Percentiles rank a stretch among this genome's conserved stretches.
Evolutionary conservation across 768 basidiomycete species (phyloP).

Genomic region (Guyanaporus albipodus): DNA sequence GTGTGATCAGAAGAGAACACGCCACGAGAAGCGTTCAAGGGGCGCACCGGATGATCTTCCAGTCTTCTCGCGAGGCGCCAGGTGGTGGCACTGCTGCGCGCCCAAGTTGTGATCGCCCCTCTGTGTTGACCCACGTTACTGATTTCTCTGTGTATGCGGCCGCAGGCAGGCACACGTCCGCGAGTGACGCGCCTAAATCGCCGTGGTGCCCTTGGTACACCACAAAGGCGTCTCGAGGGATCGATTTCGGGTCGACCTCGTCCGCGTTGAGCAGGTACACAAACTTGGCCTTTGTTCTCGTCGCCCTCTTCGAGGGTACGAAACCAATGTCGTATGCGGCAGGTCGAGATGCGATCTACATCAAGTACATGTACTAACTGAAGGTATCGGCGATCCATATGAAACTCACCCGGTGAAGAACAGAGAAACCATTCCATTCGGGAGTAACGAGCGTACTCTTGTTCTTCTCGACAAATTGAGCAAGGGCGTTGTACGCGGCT

Average conservation of each 20-base stretch:
- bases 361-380: background rate
- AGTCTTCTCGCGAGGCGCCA: conserved; percentile 94
- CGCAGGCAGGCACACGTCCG: conserved; percentile 93
- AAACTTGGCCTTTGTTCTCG: conserved; percentile 82
- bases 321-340: conserved; percentile 96
- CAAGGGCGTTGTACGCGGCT: conserved; percentile 69
- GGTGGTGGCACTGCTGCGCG: conserved; percentile 91
- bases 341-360: conserved; percentile 82
- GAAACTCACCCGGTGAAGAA: conserved; percentile 78
- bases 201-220: conserved; percentile 99
- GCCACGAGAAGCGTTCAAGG: too few species aligned
- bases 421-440: conserved; percentile 94
- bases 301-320: conserved; percentile 76
- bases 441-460: conserved; percentile 71
- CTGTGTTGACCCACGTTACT: conserved; percentile 94
- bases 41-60: conserved; percentile 98
- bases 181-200: conserved; percentile 91
- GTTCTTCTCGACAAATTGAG: conserved; percentile 78
- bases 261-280: conserved; percentile 96
- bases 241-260: conserved; percentile 82
- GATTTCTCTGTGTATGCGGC: conserved; percentile 93
- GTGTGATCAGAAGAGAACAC: too few species aligned
- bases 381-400: background rate
- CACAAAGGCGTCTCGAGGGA: conserved; percentile 90
- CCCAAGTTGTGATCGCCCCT: conserved; percentile 88